phyloP scores from a whole-genome alignment of 2,329 filamentous ascomycete genomes.

The Arthrobotrys megalospora region DNA sequence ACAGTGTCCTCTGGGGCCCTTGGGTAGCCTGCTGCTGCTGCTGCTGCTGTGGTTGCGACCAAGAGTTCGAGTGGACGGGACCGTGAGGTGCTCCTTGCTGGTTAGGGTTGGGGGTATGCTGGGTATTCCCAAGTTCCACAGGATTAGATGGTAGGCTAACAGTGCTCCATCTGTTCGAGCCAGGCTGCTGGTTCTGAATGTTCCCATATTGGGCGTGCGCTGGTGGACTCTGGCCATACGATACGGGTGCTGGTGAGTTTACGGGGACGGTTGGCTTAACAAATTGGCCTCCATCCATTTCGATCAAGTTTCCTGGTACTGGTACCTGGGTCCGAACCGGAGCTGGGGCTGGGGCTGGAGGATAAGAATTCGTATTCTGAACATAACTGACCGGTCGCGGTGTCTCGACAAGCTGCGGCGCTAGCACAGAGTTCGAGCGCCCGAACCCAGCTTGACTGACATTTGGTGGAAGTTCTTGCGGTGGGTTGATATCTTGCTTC shows the following conservation, averaged over 20 bases:
- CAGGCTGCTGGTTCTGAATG: neutral
- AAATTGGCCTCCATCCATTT: conserved; percentile 39
- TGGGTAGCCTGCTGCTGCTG: neutral
- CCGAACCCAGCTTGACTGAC: conserved; percentile 1
- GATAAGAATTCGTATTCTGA: neutral
- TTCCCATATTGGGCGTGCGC: conserved; percentile 2
- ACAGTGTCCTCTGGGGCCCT: conserved; percentile 31
- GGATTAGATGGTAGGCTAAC: conserved; percentile 5
- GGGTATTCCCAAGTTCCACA: conserved; percentile 42
- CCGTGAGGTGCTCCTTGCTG: neutral
- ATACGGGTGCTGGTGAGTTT: conserved; percentile 15
- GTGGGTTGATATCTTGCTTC: neutral
- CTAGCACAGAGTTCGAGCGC: conserved; percentile 22
- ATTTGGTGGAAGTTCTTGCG: conserved; percentile 7
- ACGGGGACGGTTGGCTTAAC: neutral
- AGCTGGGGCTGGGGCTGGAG: neutral
- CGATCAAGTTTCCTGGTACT: conserved; percentile 10
- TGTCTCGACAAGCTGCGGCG: conserved; percentile 30
- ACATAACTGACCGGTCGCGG: neutral
- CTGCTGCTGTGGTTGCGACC: conserved; percentile 10
- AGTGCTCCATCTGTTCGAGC: conserved; percentile 23
- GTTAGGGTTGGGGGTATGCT: conserved; percentile 2
- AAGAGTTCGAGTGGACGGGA: conserved; percentile 27
- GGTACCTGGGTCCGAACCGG: neutral
- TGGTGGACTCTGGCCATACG: conserved; percentile 26